Evolutionary conservation across 805 yeast genomes (phyloP).

Genomic region (Nakazawaea siamensis): DNA sequence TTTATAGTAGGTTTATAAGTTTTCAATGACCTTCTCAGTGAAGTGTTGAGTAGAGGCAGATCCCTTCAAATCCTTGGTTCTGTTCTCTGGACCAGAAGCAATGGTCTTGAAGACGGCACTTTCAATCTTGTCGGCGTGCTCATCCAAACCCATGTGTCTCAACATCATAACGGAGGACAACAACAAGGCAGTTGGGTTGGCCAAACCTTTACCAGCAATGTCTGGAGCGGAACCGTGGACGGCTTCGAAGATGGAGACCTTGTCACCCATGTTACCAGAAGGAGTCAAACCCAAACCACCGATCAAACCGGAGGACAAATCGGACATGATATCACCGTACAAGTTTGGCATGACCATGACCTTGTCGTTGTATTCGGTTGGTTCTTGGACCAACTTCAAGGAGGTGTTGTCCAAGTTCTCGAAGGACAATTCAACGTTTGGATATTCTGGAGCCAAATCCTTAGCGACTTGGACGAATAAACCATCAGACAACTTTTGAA

Average conservation of each 20-base stretch:
- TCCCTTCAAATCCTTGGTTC: slow-evolving; percentile 96
- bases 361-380: slow-evolving; percentile 74
- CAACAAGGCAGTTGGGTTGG: slow-evolving; percentile 97
- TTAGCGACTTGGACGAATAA: slow-evolving; percentile 87
- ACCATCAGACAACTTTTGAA: slow-evolving; percentile 98
- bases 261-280: slow-evolving; percentile 98
- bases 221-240: slow-evolving; percentile 99
- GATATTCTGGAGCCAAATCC: slow-evolving; percentile 85
- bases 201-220: slow-evolving; percentile 97
- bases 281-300: slow-evolving; percentile 99
- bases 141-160: slow-evolving; percentile 90
- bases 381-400: slow-evolving; percentile 82
- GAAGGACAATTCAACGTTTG: slow-evolving; percentile 73
- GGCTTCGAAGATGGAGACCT: slow-evolving; percentile 97
- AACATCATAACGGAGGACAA: slow-evolving; percentile 98
- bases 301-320: slow-evolving; percentile 92
- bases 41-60: slow-evolving; percentile 80
- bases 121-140: slow-evolving; percentile 80
- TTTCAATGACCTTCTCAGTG: slow-evolving; percentile 83
- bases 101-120: slow-evolving; percentile 80
- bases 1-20: slow-evolving; percentile 40
- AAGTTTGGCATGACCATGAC: slow-evolving; percentile 98
- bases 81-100: slow-evolving; percentile 92
- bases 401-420: slow-evolving; percentile 96
- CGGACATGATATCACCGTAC: slow-evolving; percentile 98